Evolutionary conservation across 2,329 filamentous ascomycete species (phyloP).

Genomic region (Daldinia sp.): DNA sequence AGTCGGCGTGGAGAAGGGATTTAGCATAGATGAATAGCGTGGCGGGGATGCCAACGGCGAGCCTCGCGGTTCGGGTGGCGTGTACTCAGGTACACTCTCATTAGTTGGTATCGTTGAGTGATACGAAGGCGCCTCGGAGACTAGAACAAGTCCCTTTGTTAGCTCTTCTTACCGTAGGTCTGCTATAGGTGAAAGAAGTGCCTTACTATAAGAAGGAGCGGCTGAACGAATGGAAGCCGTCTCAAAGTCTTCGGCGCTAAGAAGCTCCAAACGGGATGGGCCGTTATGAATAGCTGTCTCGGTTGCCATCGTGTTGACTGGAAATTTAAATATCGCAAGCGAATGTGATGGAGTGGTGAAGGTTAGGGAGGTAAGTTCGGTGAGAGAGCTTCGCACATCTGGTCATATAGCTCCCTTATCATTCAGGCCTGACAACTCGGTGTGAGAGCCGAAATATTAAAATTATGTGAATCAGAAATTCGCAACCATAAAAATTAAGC

Average conservation of each 20-base stretch:
- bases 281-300: slow-evolving; percentile 46
- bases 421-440: slow-evolving; percentile 27
- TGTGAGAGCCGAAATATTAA: slow-evolving; percentile 14
- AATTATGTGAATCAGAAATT: slow-evolving; percentile 29
- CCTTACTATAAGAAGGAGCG: slow-evolving; percentile 75
- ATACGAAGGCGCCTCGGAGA: slow-evolving; percentile 75
- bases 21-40: slow-evolving; percentile 45
- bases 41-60: slow-evolving; percentile 40
- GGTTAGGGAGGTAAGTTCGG: slow-evolving; percentile 38
- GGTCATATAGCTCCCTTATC: slow-evolving; percentile 32
- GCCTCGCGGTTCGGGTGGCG: slow-evolving; percentile 52
- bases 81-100: slow-evolving; percentile 65
- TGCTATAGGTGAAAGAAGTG: neutral
- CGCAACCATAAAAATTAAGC: slow-evolving; percentile 34
- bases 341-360: slow-evolving; percentile 16
- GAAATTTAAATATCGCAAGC: slow-evolving; percentile 25
- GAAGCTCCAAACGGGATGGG: slow-evolving; percentile 42
- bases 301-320: slow-evolving; percentile 45
- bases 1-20: slow-evolving; percentile 45
- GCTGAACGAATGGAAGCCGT: slow-evolving; percentile 75
- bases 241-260: slow-evolving; percentile 70
- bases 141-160: slow-evolving; percentile 51
- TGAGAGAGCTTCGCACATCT: slow-evolving; percentile 42
- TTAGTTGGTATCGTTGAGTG: slow-evolving; percentile 65
- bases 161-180: slow-evolving; percentile 27